Conservation (phyloP, 805 yeast genomes). For the Allodekkera sacchari region DNA sequence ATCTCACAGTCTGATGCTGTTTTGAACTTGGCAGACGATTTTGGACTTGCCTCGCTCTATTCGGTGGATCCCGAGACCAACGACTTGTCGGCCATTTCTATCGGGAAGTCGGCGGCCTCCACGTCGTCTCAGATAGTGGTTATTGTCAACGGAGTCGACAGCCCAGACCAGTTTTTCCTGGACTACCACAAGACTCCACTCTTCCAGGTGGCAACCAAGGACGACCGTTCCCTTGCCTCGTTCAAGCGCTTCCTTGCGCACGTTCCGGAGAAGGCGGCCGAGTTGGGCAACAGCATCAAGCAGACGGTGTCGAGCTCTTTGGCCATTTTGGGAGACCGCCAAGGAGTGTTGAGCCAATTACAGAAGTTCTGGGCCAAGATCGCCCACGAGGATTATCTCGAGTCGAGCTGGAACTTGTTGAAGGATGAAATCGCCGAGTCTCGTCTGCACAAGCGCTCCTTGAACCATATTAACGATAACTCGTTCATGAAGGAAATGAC, state of each 20-base stretch:
- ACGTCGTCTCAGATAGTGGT: conserved; percentile 17
- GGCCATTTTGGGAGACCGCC: conserved; percentile 13
- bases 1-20: conserved; percentile 27
- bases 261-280: conserved; percentile 13
- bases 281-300: neutral
- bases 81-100: conserved; percentile 11
- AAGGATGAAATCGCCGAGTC: conserved; percentile 10
- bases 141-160: conserved; percentile 34
- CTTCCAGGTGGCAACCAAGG: conserved; percentile 13
- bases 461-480: conserved; percentile 34
- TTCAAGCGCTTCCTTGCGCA: conserved; percentile 18
- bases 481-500: conserved; percentile 40
- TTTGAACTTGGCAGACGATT: conserved; percentile 37
- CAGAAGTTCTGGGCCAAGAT: conserved; percentile 18
- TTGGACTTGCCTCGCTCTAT: conserved; percentile 31
- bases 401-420: conserved; percentile 29
- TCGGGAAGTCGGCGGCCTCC: conserved; percentile 12
- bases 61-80: conserved; percentile 25
- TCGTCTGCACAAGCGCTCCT: conserved; percentile 15
- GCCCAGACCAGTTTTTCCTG: conserved; percentile 24
- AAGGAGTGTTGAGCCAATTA: conserved; percentile 2
- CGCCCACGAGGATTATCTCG: conserved; percentile 22
- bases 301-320: neutral
- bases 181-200: conserved; percentile 12
- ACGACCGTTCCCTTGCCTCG: conserved; percentile 11